Conservation (phyloP, 2,329 filamentous ascomycete species). For the Calonectria henricotiae region DNA sequence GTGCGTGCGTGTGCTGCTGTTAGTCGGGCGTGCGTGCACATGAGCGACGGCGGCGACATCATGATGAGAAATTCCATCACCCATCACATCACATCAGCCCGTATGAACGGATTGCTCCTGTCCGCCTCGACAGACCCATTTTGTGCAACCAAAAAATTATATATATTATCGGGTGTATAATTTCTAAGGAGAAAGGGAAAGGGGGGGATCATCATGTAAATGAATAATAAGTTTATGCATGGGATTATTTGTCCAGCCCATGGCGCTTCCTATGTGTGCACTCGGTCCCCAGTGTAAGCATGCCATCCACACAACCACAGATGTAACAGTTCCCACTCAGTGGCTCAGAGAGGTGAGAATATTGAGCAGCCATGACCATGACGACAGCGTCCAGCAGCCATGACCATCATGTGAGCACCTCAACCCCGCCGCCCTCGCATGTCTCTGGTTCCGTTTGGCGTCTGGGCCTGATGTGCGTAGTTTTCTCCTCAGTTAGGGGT, state of each 20-base stretch:
- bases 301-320: conserved; percentile 13
- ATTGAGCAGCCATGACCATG: conserved; percentile 39
- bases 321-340: conserved; percentile 13
- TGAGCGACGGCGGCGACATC: conserved; percentile 22
- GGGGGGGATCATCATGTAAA: too few relatives aligned
- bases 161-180: too few relatives aligned
- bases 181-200: too few relatives aligned
- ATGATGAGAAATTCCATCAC: conserved; percentile 25
- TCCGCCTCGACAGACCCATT: background rate
- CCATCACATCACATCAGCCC: background rate
- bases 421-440: conserved; percentile 30
- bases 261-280: background rate
- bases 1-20: conserved; percentile 18
- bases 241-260: background rate
- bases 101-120: conserved; percentile 1
- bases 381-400: conserved; percentile 36
- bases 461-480: background rate
- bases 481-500: background rate
- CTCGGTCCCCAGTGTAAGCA: conserved; percentile 17
- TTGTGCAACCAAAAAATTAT: too few relatives aligned
- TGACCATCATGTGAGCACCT: conserved; percentile 44
- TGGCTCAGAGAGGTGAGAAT: conserved; percentile 3
- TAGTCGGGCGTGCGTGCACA: conserved; percentile 17
- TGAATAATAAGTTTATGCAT: too few relatives aligned
- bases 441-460: conserved; percentile 30